Percentiles rank a stretch among this genome's conserved stretches.
Evolutionary conservation across 2,329 filamentous ascomycete genomes (phyloP).

Genomic region (Aspergillus intermedius): DNA sequence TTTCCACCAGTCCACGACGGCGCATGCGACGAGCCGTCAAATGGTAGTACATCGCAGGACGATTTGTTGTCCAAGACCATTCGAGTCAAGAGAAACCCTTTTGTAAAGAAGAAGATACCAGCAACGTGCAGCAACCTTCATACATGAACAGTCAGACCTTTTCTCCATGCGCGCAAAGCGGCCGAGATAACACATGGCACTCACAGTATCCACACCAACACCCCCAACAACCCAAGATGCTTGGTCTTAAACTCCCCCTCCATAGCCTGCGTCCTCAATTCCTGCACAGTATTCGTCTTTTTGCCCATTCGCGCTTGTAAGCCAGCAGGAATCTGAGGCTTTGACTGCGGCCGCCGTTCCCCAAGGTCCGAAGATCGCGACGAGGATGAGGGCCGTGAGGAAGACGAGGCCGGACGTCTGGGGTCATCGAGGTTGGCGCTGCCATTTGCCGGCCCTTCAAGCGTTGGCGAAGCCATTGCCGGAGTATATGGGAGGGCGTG

Average conservation of each 20-base stretch:
- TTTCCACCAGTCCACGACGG: slow-evolving; percentile 9
- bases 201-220: slow-evolving; percentile 38
- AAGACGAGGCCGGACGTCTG: slow-evolving; percentile 1
- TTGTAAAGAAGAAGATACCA: slow-evolving; percentile 87
- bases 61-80: slow-evolving; percentile 72
- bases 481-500: background rate
- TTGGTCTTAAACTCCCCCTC: slow-evolving; percentile 34
- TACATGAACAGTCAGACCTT: background rate
- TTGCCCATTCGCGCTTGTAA: slow-evolving; percentile 11
- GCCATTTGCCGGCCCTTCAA: slow-evolving; percentile 2
- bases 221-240: slow-evolving; percentile 32
- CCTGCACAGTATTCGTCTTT: slow-evolving; percentile 21
- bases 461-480: slow-evolving; percentile 9
- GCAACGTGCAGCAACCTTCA: slow-evolving; percentile 62
- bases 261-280: slow-evolving; percentile 21
- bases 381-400: slow-evolving; percentile 3
- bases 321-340: slow-evolving; percentile 7
- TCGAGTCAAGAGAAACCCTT: slow-evolving; percentile 86
- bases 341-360: slow-evolving; percentile 7
- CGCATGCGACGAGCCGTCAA: slow-evolving; percentile 35
- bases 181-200: slow-evolving; percentile 9
- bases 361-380: slow-evolving; percentile 5
- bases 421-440: slow-evolving; percentile 5
- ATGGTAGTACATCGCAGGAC: slow-evolving; percentile 61
- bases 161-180: background rate